phyloP scores from a whole-genome alignment of 2,329 filamentous ascomycete genomes.

The Allantophomopsis cytisporea region DNA sequence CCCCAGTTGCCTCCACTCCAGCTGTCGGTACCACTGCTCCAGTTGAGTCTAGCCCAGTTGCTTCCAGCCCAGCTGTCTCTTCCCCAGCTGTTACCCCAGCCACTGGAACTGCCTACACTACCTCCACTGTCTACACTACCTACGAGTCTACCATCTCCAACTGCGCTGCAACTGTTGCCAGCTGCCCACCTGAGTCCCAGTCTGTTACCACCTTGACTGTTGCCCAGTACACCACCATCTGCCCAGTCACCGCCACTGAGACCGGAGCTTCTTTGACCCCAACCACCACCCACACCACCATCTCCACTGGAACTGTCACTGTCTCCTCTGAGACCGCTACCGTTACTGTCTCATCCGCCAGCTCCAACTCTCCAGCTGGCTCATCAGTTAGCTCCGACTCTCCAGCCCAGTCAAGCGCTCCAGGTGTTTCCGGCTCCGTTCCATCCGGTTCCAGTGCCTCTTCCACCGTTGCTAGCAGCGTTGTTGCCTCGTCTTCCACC shows the following conservation, averaged over 20 bases:
- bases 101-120: constrained; percentile 16
- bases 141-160: not conserved
- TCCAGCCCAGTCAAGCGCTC: not conserved
- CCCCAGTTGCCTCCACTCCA: too few species aligned
- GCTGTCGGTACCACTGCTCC: not conserved
- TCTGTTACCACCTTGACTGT: not conserved
- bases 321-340: not conserved
- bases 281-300: constrained; percentile 1
- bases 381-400: not conserved
- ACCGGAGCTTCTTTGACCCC: not conserved
- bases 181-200: not conserved
- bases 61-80: constrained; percentile 11
- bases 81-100: constrained; percentile 37
- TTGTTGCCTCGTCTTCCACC: not conserved
- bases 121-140: not conserved
- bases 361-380: not conserved
- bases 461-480: too few species aligned
- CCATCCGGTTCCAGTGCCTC: too few species aligned
- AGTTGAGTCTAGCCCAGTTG: not conserved
- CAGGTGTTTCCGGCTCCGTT: not conserved
- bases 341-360: too few species aligned
- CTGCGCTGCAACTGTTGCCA: not conserved
- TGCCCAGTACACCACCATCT: not conserved
- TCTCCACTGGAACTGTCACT: not conserved
- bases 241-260: not conserved